Evolutionary conservation across 192 early-diverging fungal species (phyloP).

Genomic region (Umbelopsis isabellina): DNA sequence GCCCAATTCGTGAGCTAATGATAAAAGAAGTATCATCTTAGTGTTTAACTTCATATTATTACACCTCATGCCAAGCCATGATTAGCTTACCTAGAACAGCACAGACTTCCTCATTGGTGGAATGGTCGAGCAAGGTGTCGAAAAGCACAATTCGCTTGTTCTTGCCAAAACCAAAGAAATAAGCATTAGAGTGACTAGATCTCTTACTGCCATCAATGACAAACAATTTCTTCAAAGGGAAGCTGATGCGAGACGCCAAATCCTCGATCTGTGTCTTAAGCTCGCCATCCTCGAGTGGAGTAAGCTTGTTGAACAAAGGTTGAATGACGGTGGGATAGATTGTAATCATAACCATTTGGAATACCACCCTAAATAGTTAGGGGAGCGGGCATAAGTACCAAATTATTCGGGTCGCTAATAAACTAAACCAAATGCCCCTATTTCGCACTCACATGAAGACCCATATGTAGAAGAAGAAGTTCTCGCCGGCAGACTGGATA

Average conservation of each 20-base stretch:
- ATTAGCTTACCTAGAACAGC: slow-evolving; percentile 80
- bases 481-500: slow-evolving; percentile 77
- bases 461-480: slow-evolving; percentile 93
- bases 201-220: slow-evolving; percentile 96
- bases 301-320: slow-evolving; percentile 97
- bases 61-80: background rate
- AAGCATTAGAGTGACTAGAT: slow-evolving; percentile 92
- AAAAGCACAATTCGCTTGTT: slow-evolving; percentile 96
- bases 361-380: slow-evolving; percentile 49
- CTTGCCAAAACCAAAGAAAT: slow-evolving; percentile 95
- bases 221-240: slow-evolving; percentile 93
- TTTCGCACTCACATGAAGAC: slow-evolving; percentile 70
- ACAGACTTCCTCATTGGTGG: slow-evolving; percentile 82
- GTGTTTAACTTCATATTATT: background rate
- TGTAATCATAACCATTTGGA: slow-evolving; percentile 74
- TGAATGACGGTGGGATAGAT: slow-evolving; percentile 96
- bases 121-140: slow-evolving; percentile 91
- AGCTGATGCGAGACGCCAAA: slow-evolving; percentile 79
- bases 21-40: background rate
- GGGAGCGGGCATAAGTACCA: background rate
- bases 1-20: slow-evolving; percentile 88
- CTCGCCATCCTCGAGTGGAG: slow-evolving; percentile 80
- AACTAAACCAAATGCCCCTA: background rate
- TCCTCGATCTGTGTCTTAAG: slow-evolving; percentile 80
- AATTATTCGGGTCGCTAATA: background rate